Conservation (phyloP, 2,329 filamentous ascomycete genomes). For the Cordyceps pruinosa region DNA sequence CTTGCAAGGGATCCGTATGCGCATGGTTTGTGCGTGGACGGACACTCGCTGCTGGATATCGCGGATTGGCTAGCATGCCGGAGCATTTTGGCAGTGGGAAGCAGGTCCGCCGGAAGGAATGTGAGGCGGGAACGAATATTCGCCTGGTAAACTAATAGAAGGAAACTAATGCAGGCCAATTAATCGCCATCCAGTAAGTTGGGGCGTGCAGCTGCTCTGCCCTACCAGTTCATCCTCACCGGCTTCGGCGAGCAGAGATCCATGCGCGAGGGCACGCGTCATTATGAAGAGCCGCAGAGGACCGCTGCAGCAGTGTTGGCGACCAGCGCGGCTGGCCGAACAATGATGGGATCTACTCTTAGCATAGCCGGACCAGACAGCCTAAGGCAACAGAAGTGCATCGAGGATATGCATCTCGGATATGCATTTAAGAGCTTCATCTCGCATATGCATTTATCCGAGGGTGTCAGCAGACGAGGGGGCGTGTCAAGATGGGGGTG, state of each 20-base stretch:
- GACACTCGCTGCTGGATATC: no score
- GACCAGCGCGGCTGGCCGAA: not conserved
- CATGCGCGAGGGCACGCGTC: no score
- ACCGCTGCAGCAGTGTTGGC: not conserved
- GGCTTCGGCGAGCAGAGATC: not conserved
- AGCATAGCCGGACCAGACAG: not conserved
- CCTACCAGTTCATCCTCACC: not conserved
- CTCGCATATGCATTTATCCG: slow-evolving; percentile 9
- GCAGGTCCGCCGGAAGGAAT: no score
- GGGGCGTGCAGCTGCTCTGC: no score
- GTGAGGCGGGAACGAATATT: no score
- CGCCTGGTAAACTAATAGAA: not conserved
- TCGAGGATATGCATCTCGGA: not conserved
- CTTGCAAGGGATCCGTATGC: no score
- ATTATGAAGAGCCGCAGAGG: no score
- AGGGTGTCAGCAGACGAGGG: not conserved
- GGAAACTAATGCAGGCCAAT: not conserved
- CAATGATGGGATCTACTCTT: no score
- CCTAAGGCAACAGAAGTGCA: no score
- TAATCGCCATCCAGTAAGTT: not conserved
- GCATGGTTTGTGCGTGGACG: no score
- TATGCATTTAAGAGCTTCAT: not conserved
- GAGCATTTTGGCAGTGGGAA: no score
- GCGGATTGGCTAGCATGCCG: no score
- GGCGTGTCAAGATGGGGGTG: not conserved